These are phyloP conservation scores for Ceratobasidium sp. DNA, from an alignment of 1,284 basidiomycete species.

Conservation along the genomic window DNA sequence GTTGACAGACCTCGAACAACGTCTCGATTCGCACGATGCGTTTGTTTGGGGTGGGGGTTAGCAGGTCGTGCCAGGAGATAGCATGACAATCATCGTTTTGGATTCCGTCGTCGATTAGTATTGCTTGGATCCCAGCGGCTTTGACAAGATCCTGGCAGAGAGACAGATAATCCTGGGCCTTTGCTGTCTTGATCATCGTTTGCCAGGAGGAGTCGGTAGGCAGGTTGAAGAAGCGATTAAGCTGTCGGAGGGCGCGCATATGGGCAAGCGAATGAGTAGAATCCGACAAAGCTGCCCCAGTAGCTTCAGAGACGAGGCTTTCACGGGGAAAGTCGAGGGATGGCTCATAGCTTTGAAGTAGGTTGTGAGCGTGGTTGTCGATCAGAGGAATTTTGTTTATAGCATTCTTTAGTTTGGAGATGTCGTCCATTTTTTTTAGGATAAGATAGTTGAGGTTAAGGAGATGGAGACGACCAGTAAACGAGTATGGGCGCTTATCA, in stretches of 20 bases:
- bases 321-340: constrained; percentile 66
- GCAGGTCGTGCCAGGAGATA: constrained; percentile 72
- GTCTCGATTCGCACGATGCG: constrained; percentile 75
- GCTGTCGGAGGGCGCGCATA: constrained; percentile 68
- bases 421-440: no score
- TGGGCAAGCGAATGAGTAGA: constrained; percentile 70
- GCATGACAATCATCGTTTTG: constrained; percentile 66
- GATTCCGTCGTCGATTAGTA: constrained; percentile 80
- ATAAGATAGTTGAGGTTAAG: no score
- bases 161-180: constrained; percentile 64
- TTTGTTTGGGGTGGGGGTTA: constrained; percentile 66
- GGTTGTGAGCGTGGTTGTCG: constrained; percentile 82
- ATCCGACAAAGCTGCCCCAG: constrained; percentile 67
- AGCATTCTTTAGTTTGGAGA: constrained; percentile 3
- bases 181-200: constrained; percentile 65
- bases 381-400: constrained; percentile 61
- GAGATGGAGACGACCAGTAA: no score
- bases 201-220: constrained; percentile 63
- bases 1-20: constrained; percentile 16
- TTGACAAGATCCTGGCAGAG: constrained; percentile 70
- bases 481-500: not conserved
- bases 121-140: constrained; percentile 69
- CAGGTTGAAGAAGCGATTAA: constrained; percentile 63
- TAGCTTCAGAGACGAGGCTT: constrained; percentile 74
- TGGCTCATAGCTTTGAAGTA: constrained; percentile 66